Conservation (phyloP, 2,329 filamentous ascomycete genomes). For the Aspergillus sp. region DNA sequence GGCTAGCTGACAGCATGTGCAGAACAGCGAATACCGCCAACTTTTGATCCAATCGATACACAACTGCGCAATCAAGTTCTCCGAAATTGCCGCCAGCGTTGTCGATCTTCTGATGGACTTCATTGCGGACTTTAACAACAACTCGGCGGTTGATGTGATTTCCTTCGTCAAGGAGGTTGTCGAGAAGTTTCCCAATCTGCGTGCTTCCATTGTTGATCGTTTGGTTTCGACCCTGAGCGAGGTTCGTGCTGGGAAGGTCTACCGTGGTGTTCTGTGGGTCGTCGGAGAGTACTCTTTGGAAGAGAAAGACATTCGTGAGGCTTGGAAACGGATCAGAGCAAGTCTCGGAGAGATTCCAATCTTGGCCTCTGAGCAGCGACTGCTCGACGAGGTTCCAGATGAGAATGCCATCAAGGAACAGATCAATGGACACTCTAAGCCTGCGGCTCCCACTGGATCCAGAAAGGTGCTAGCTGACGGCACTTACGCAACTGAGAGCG, state of each 20-base stretch:
- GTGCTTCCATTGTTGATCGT: conserved; percentile 79
- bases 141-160: conserved; percentile 94
- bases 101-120: conserved; percentile 98
- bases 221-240: conserved; percentile 87
- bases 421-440: conserved; percentile 74
- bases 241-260: conserved; percentile 94
- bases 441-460: conserved; percentile 72
- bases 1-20: conserved; percentile 14
- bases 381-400: conserved; percentile 77
- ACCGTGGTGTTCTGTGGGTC: conserved; percentile 94
- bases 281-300: conserved; percentile 95
- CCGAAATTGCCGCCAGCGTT: conserved; percentile 92
- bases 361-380: conserved; percentile 84
- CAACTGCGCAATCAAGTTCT: conserved; percentile 98
- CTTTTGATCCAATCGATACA: conserved; percentile 96
- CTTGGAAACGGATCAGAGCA: conserved; percentile 91
- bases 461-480: conserved; percentile 91
- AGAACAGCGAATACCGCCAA: conserved; percentile 88
- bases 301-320: conserved; percentile 88
- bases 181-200: conserved; percentile 90
- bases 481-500: conserved; percentile 95
- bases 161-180: conserved; percentile 99
- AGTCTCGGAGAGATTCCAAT: conserved; percentile 97
- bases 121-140: conserved; percentile 96
- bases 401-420: conserved; percentile 63